Evolutionary conservation across 2,329 filamentous ascomycete genomes (phyloP), one percentile per base, ranked within the genome.

Genomic region (Anisogramma anomala): DNA sequence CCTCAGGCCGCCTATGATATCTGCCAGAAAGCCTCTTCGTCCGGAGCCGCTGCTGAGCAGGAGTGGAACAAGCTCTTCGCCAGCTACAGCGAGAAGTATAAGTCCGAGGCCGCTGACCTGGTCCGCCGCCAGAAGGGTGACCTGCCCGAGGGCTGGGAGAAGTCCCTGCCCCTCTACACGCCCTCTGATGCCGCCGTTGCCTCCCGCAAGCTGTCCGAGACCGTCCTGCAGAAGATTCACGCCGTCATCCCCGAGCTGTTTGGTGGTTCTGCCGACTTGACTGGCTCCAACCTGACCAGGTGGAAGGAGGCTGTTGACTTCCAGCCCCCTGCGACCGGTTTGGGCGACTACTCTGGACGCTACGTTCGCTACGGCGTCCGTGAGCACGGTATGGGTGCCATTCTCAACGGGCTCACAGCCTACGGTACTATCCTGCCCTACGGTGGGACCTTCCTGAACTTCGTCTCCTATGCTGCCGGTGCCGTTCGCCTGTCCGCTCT

Each of bases 251-350:
- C 91, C 52, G 91, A 96, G 68, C 80, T 98, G 45, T 66, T 98
- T 48, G 94, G 89, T 62, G 91, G 91, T 56, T 98, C 91, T 51
- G 91, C 91, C 55, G 91, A 98, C 74, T 67, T 98, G 74, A 98
- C 91, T 62, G 86, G 86, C 60, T 96, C 91, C 62, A 98, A 98
- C 78, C 82, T 96, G 72, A 98, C 91, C 54, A 81, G 88, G 63
- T 95, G 88, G 87, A 98, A 96, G 83, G 76, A 79, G 41, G 89
- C 91, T 43, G 78, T 89, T 52, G 91, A 98, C 73, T 96, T 98
- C 81, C 91, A 98, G 74, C 85, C 88, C 50, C 84, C 86, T 46
- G 72, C 76, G 56, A 81, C 77, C 50, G 82, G 83, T 50, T 83
- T 98, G 55, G 91, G 91, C 59, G 79, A 89, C 67, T 94, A 85